Evolutionary conservation across 306 rosid genomes (phyloP), one percentile per base, ranked within the genome.

Genomic region (Prunus campanulata): DNA sequence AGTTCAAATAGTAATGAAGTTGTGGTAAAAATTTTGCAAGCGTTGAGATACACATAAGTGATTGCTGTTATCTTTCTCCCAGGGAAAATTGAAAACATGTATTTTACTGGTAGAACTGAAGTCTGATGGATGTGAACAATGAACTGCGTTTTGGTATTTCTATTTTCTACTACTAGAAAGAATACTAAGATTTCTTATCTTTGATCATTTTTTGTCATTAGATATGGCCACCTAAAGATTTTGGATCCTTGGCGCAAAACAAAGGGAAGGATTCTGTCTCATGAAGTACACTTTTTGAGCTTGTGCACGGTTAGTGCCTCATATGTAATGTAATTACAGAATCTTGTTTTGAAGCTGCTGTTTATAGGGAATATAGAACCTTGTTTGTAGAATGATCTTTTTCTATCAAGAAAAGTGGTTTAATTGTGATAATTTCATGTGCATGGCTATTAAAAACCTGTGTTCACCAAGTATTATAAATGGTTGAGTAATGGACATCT

Each of bases 181-280:
- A 39, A 39, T 39, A 39, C 44, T 7, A 12, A 20, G 61, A 9
- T 46, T 71, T 76, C 75, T 77, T 11, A 52, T 35, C 9, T 78
- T 57, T 64, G 51, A 12, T 81, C 22, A 29, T 59, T 69, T 78
- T 66, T 13, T 76, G 4, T 29, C 52, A 57, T 61, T 69, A 93
- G 98, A 72, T 89, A 56, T 85, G 66, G 83, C 97, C 98, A 11
- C 87, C 81, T 70, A 55, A 80, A 72, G 77, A 48, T 44, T 91
- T 91, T 84, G 98, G 98, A 79, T 84, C 87, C 11, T 63, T 91
- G 83, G 74, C 63, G 79, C 80, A 72, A 66, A 84, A 62, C 10
- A 70, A 77, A 78, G 35, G 8, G 2, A 35, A 35, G 42, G 42
- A 35, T 32, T 32, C 27, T 25, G 27, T 25, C 27, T 25, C 27